A percentile compares a stretch with the other conserved stretches of the same genome.
Evolutionary conservation across 202 grass and related monocot species (phyloP).

Genomic region (Schoenoplectus tabernaemontani): DNA sequence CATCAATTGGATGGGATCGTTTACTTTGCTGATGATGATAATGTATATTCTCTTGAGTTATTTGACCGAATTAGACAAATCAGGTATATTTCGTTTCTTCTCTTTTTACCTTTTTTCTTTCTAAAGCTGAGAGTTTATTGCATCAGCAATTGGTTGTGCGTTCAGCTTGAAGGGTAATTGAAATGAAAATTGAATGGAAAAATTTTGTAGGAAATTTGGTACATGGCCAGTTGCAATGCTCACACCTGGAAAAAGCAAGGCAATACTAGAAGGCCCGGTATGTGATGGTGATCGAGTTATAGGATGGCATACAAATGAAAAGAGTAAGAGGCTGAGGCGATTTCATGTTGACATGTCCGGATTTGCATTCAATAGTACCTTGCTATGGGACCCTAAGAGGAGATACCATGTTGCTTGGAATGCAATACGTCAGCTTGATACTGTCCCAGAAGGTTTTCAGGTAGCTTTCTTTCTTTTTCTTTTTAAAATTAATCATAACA

Average conservation of each 20-base stretch:
- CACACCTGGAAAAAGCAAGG: constrained; percentile 34
- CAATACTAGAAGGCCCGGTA: constrained; percentile 44
- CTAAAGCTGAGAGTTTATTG: not conserved
- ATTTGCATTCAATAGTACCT: constrained; percentile 60
- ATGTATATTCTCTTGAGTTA: constrained; percentile 51
- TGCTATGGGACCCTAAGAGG: constrained; percentile 55
- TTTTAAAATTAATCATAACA: not conserved
- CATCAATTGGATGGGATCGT: constrained; percentile 49
- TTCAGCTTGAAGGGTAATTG: not conserved
- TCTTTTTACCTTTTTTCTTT: not conserved
- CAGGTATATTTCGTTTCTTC: constrained; percentile 23
- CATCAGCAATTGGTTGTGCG: not conserved
- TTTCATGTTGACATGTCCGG: constrained; percentile 51
- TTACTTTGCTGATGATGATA: constrained; percentile 55
- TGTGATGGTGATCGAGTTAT: constrained; percentile 38
- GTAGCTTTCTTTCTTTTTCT: constrained; percentile 17
- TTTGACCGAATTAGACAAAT: constrained; percentile 39
- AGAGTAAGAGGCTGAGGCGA: constrained; percentile 29
- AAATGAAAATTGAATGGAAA: not conserved
- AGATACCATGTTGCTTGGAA: constrained; percentile 42
- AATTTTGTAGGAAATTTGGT: constrained; percentile 44
- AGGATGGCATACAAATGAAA: constrained; percentile 53
- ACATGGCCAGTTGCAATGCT: constrained; percentile 64
- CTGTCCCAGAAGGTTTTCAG: constrained; percentile 42
- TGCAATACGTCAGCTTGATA: constrained; percentile 41